phyloP scores from a whole-genome alignment of 306 rosid species.

The Quercus glauca region DNA sequence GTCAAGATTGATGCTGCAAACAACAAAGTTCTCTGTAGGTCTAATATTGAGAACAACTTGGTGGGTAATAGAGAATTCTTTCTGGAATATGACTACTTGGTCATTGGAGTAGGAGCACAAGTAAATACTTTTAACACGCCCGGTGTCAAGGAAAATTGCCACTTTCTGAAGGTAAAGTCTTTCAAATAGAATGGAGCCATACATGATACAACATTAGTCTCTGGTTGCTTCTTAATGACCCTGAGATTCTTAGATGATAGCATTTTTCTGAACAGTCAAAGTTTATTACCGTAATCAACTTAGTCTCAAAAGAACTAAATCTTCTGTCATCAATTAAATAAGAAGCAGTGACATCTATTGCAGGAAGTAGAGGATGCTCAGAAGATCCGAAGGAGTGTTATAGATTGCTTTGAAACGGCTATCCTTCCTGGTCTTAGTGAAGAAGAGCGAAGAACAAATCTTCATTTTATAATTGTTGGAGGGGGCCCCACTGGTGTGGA shows the following conservation, averaged over 20 bases:
- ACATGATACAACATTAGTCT: neutral
- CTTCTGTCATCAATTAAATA: neutral
- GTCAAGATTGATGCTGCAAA: conserved; percentile 74
- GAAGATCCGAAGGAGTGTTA: conserved; percentile 73
- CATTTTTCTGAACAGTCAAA: neutral
- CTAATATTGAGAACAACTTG: conserved; percentile 44
- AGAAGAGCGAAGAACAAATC: conserved; percentile 71
- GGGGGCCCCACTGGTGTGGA: conserved; percentile 99
- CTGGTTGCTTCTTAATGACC: conserved; percentile 6
- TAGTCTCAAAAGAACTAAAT: neutral
- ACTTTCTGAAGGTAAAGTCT: conserved; percentile 75
- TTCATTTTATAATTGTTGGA: conserved; percentile 95
- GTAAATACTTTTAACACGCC: conserved; percentile 93
- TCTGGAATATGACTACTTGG: conserved; percentile 82
- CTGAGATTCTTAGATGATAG: conserved; percentile 13
- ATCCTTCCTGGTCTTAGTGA: conserved; percentile 75
- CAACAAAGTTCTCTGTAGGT: conserved; percentile 60
- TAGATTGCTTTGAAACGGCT: conserved; percentile 93
- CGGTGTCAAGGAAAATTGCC: conserved; percentile 83
- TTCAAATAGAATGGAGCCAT: neutral
- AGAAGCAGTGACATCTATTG: conserved; percentile 15
- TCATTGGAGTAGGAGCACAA: conserved; percentile 84
- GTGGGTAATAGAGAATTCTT: conserved; percentile 65
- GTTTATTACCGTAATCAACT: neutral
- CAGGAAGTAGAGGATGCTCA: conserved; percentile 95